phyloP scores from a whole-genome alignment of 2,329 filamentous ascomycete genomes.

The Corynespora cassiicola region DNA sequence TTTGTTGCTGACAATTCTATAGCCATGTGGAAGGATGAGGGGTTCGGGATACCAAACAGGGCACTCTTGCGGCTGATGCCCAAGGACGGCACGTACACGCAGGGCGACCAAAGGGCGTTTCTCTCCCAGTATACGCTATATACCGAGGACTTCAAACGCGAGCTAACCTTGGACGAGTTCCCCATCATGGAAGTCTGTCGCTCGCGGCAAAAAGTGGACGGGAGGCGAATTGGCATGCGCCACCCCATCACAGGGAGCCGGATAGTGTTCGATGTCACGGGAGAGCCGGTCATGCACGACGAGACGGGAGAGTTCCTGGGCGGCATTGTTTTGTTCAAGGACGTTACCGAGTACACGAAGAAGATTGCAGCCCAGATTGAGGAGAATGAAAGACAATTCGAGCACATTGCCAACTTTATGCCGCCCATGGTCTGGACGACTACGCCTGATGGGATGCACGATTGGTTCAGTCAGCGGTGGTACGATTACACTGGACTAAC shows the following conservation, averaged over 20 bases:
- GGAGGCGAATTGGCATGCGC: slow-evolving; percentile 66
- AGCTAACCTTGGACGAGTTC: slow-evolving; percentile 65
- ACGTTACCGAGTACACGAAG: slow-evolving; percentile 73
- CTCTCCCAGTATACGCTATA: slow-evolving; percentile 67
- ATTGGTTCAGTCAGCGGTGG: slow-evolving; percentile 81
- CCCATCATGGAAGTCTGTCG: slow-evolving; percentile 71
- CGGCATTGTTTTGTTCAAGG: slow-evolving; percentile 73
- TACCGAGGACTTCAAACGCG: slow-evolving; percentile 69
- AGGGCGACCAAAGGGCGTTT: slow-evolving; percentile 57
- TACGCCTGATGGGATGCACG: slow-evolving; percentile 67
- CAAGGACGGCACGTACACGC: slow-evolving; percentile 43
- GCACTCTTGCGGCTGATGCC: slow-evolving; percentile 58
- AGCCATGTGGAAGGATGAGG: slow-evolving; percentile 81
- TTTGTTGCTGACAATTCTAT: slow-evolving; percentile 8
- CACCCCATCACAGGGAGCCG: slow-evolving; percentile 60
- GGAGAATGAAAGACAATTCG: slow-evolving; percentile 76
- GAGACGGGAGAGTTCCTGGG: slow-evolving; percentile 75
- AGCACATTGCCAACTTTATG: slow-evolving; percentile 73
- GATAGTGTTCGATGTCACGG: slow-evolving; percentile 69
- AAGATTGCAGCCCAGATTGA: slow-evolving; percentile 73
- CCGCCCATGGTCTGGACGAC: slow-evolving; percentile 73
- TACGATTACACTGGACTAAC: slow-evolving; percentile 76
- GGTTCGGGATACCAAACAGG: slow-evolving; percentile 75
- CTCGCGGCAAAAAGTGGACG: slow-evolving; percentile 66
- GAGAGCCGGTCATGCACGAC: slow-evolving; percentile 72